These are phyloP conservation scores for Megacollybia platyphylla DNA, from an alignment of 1,284 basidiomycete genomes.

Conservation along the genomic window DNA sequence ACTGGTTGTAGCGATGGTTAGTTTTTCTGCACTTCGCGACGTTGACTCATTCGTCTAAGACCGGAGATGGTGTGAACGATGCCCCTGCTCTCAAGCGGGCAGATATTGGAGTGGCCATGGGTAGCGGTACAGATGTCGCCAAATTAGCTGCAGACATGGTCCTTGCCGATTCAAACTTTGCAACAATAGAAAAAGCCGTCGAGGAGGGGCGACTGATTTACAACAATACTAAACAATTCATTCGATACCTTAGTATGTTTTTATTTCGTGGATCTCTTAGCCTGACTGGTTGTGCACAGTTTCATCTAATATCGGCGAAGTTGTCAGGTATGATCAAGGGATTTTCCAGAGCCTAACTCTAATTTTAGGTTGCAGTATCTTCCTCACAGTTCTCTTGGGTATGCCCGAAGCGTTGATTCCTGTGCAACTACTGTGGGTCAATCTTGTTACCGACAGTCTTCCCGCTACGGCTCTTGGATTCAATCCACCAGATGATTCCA, in stretches of 20 bases:
- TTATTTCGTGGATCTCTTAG: constrained; percentile 8
- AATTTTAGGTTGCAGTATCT: constrained; percentile 50
- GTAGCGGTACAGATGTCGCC: constrained; percentile 95
- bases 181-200: constrained; percentile 91
- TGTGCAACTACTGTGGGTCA: constrained; percentile 96
- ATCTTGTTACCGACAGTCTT: constrained; percentile 89
- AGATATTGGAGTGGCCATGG: constrained; percentile 97
- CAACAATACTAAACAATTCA: constrained; percentile 98
- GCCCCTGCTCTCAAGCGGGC: constrained; percentile 95
- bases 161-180: constrained; percentile 78
- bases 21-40: constrained; percentile 16
- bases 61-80: constrained; percentile 93
- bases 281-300: constrained; percentile 40
- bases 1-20: constrained; percentile 94
- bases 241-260: constrained; percentile 73
- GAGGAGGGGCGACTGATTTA: constrained; percentile 97
- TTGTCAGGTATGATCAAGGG: constrained; percentile 51
- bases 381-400: constrained; percentile 90
- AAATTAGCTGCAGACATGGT: constrained; percentile 98
- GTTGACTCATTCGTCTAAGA: constrained; percentile 26
- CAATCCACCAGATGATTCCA: constrained; percentile 92
- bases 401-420: constrained; percentile 99
- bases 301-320: constrained; percentile 97
- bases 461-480: constrained; percentile 98
- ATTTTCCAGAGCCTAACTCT: constrained; percentile 9